Conservation (phyloP, 2,329 filamentous ascomycete genomes). For the Falciphora oryzae region DNA sequence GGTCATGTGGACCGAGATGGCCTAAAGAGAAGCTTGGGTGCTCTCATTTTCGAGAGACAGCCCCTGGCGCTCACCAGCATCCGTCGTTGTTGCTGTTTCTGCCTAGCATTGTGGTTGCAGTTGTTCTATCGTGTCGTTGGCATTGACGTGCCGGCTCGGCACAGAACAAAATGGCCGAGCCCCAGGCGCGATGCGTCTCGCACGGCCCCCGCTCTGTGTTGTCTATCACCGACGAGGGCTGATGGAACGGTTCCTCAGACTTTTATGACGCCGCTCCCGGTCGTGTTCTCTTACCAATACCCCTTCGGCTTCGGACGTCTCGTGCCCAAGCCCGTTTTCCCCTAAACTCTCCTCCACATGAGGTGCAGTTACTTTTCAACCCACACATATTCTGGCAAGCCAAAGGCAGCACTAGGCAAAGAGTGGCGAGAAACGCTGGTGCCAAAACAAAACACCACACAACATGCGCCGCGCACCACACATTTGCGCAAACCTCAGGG, state of each 20-base stretch:
- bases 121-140: not conserved
- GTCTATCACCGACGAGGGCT: not conserved
- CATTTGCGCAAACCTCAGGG: no score
- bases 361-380: not conserved
- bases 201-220: not conserved
- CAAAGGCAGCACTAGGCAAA: not conserved
- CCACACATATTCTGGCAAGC: not conserved
- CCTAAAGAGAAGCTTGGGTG: not conserved
- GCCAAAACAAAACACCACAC: no score
- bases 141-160: not conserved
- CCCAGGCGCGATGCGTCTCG: no score
- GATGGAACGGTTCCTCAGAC: not conserved
- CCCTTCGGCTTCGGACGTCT: no score
- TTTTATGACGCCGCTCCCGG: not conserved
- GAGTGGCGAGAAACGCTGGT: not conserved
- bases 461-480: no score
- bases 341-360: not conserved
- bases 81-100: no score
- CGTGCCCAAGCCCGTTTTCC: not conserved
- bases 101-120: not conserved
- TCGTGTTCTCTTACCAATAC: not conserved
- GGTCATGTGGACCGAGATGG: slow-evolving; percentile 51
- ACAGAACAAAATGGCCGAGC: not conserved
- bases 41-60: not conserved
- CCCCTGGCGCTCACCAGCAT: not conserved